phyloP scores from a whole-genome alignment of 306 rosid genomes.

The Malus fusca region DNA sequence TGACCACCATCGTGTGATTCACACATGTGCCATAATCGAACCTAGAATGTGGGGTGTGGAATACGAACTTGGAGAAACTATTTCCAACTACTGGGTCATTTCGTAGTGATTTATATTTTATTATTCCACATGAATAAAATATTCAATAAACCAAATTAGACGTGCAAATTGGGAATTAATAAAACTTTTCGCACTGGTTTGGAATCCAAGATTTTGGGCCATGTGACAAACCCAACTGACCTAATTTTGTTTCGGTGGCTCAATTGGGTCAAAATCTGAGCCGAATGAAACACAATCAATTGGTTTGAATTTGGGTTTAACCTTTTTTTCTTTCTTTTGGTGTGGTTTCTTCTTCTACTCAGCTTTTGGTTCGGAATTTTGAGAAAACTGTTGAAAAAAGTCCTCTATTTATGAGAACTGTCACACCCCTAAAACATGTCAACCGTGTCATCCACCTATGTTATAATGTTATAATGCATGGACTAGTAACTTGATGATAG shows the following conservation, averaged over 20 bases:
- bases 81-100: too few species aligned
- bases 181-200: neutral
- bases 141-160: too few species aligned
- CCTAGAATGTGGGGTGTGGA: too few species aligned
- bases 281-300: neutral
- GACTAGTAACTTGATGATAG: too few species aligned
- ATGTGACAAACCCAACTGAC: neutral
- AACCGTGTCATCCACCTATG: too few species aligned
- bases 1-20: too few species aligned
- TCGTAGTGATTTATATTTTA: too few species aligned
- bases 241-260: neutral
- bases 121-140: too few species aligned
- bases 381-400: neutral
- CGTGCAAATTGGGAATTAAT: neutral
- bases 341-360: neutral
- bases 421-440: too few species aligned
- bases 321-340: neutral
- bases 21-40: accelerated
- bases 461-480: too few species aligned
- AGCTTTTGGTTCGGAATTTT: neutral
- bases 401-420: neutral
- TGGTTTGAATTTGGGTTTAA: neutral
- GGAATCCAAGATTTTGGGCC: neutral
- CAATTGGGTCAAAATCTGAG: neutral
- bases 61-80: too few species aligned